Percentiles rank a stretch among this genome's conserved stretches.
These are phyloP conservation scores for Aureobasidium sp. DNA, from an alignment of 2,329 filamentous ascomycete species.

Conservation along the genomic window DNA sequence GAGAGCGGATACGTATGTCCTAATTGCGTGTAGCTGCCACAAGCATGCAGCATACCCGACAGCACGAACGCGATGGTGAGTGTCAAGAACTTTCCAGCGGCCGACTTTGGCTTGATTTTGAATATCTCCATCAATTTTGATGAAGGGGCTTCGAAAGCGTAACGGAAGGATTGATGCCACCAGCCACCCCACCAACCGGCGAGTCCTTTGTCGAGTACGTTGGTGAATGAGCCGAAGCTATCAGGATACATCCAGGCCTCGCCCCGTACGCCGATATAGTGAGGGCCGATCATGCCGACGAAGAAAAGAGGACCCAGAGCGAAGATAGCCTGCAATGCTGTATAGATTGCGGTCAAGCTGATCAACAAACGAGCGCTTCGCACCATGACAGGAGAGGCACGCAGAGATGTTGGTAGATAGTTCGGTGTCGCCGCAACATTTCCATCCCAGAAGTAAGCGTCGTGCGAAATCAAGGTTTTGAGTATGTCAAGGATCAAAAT, in stretches of 20 bases:
- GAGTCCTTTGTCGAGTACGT: slow-evolving; percentile 62
- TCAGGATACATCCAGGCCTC: slow-evolving; percentile 57
- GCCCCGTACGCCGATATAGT: slow-evolving; percentile 53
- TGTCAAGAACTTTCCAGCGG: slow-evolving; percentile 34
- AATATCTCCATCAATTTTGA: slow-evolving; percentile 37
- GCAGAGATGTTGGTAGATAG: slow-evolving; percentile 39
- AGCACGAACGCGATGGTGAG: slow-evolving; percentile 55
- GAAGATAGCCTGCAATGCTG: slow-evolving; percentile 56
- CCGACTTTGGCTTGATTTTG: slow-evolving; percentile 27
- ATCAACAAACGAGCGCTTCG: slow-evolving; percentile 52
- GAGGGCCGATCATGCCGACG: slow-evolving; percentile 50
- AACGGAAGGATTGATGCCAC: slow-evolving; percentile 89
- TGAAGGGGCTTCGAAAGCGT: slow-evolving; percentile 58
- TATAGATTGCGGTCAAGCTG: slow-evolving; percentile 50
- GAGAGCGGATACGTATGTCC: slow-evolving; percentile 50
- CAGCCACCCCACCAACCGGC: slow-evolving; percentile 75
- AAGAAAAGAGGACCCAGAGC: slow-evolving; percentile 55
- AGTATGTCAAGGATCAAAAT: slow-evolving; percentile 66
- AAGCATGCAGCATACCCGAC: slow-evolving; percentile 63
- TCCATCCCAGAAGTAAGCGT: slow-evolving; percentile 65
- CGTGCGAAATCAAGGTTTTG: slow-evolving; percentile 62
- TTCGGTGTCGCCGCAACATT: slow-evolving; percentile 38
- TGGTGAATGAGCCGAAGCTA: slow-evolving; percentile 46
- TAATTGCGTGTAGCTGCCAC: slow-evolving; percentile 62
- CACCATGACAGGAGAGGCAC: slow-evolving; percentile 36